Evolutionary conservation across 495 filamentous ascomycete genomes (phyloP).

Genomic region (Antarctomyces pellizariae): DNA sequence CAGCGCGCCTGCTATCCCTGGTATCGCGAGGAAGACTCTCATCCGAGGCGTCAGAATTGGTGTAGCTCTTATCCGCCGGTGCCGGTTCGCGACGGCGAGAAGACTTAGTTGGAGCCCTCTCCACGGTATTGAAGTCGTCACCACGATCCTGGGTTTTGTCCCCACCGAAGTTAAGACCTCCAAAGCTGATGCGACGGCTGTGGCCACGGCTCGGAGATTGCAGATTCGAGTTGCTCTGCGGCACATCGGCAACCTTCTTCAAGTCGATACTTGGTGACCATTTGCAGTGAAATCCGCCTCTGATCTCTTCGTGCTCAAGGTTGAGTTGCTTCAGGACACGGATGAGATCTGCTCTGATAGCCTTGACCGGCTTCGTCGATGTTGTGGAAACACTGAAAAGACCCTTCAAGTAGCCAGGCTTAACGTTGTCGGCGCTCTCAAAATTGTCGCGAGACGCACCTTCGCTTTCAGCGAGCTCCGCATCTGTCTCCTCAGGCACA

Average conservation of each 20-base stretch:
- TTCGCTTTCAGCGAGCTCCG: slow-evolving; percentile 26
- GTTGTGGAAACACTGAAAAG: slow-evolving; percentile 96
- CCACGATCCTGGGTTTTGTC: slow-evolving; percentile 24
- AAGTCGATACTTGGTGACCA: slow-evolving; percentile 42
- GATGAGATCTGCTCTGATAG: slow-evolving; percentile 81
- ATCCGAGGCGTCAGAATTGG: slow-evolving; percentile 59
- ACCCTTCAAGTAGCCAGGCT: slow-evolving; percentile 90
- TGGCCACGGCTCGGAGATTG: slow-evolving; percentile 35
- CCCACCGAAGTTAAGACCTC: slow-evolving; percentile 32
- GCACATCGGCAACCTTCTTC: slow-evolving; percentile 17
- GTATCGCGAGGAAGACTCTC: slow-evolving; percentile 33
- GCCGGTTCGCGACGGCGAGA: slow-evolving; percentile 17
- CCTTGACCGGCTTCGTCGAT: slow-evolving; percentile 63
- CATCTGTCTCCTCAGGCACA: slow-evolving; percentile 63
- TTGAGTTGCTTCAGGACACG: slow-evolving; percentile 66
- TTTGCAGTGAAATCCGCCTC: slow-evolving; percentile 74
- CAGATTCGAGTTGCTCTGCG: no score
- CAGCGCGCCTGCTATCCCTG: slow-evolving; percentile 22
- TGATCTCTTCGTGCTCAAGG: slow-evolving; percentile 82
- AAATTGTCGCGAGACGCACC: slow-evolving; percentile 27
- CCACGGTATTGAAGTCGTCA: slow-evolving; percentile 29
- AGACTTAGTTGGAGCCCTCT: slow-evolving; percentile 23
- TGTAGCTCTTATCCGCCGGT: slow-evolving; percentile 45
- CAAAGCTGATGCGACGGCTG: slow-evolving; percentile 64
- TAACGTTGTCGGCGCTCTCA: slow-evolving; percentile 39